Evolutionary conservation across 768 basidiomycete species (phyloP), one percentile per base, ranked within the genome.

Genomic region (Leccinum subgranulosum): DNA sequence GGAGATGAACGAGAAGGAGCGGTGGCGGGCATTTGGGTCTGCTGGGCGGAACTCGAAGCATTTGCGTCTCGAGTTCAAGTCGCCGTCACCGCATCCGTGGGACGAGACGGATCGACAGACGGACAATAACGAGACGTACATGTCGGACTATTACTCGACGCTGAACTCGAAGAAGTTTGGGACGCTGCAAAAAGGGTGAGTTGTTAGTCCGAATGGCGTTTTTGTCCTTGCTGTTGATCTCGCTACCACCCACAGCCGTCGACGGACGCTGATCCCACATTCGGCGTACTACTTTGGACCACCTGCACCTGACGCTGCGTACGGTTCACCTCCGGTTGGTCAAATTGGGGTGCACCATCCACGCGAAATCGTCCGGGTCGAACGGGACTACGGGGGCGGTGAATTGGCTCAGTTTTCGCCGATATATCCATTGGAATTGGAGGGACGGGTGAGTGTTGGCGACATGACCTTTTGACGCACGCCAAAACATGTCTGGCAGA

Each of bases 361-460:
- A 15, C 85, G 95, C 53, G 96, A 98, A 75, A 84, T 99, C 57
- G 76, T 99, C 52, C 80, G 96, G 47, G 77, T 99, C 43, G 96
- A 98, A 72, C 77, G 97, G 53, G 97, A 99, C 71, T 99, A 97
- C 70, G 83, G 78, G 14, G 86, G 87, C 1, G 97, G 96, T 3
- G 96, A 98, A 69, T 77, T 95, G 7, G 82, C 86, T 29, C 96
- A 98, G 74, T 97, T 99, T 71, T 81, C 91, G 33, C 82, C 92
- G 0, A 84, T 87, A 61, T 99, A 89, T 73, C 94, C 93, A 1
- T 75, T 95, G 43, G 97, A 99, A 72, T 78, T 99, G 6, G 95
- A 98, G 64, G 92, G 93, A 48, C 81, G 97, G 72, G 94, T 96
- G 66, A 67, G 90, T 76, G 39, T 23, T 51, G 14, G 21, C 10